Evolutionary conservation across 176 grass and related monocot species (phyloP).

Genomic region (Zoysia pacifica): DNA sequence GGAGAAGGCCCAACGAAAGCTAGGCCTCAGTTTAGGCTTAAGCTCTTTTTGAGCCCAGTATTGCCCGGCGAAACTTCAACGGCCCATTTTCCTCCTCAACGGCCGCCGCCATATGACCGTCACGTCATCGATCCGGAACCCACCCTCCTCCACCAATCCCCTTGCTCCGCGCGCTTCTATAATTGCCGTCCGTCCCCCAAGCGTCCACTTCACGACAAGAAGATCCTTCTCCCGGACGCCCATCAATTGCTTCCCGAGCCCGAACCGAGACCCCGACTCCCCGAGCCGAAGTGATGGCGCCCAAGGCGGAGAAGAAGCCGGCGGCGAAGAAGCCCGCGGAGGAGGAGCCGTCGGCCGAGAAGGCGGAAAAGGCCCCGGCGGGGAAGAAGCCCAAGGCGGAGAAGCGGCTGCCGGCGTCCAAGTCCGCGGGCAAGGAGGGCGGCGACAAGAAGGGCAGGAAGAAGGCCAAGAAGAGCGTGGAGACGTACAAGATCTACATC

Average conservation of each 20-base stretch:
- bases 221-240: neutral
- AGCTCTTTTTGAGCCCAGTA: neutral
- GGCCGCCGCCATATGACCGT: neutral
- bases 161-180: neutral
- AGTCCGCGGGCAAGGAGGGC: slow-evolving; percentile 49
- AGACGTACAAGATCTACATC: slow-evolving; percentile 98
- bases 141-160: slow-evolving; percentile 24
- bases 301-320: slow-evolving; percentile 61
- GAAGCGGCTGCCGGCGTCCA: slow-evolving; percentile 52
- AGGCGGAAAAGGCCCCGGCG: slow-evolving; percentile 40
- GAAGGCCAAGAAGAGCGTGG: slow-evolving; percentile 60
- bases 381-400: slow-evolving; percentile 70
- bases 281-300: slow-evolving; percentile 36
- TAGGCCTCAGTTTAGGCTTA: neutral
- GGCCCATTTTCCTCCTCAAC: neutral
- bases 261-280: neutral
- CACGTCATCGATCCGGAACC: slow-evolving; percentile 36
- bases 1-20: neutral
- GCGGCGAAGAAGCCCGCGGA: slow-evolving; percentile 51
- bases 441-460: slow-evolving; percentile 49
- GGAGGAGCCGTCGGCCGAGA: slow-evolving; percentile 38
- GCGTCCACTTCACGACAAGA: neutral
- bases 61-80: neutral
- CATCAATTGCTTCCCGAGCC: too few species aligned
- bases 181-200: neutral